Base-by-base conservation (phyloP, 306 rosid species). In the Rubus idaeus region DNA sequence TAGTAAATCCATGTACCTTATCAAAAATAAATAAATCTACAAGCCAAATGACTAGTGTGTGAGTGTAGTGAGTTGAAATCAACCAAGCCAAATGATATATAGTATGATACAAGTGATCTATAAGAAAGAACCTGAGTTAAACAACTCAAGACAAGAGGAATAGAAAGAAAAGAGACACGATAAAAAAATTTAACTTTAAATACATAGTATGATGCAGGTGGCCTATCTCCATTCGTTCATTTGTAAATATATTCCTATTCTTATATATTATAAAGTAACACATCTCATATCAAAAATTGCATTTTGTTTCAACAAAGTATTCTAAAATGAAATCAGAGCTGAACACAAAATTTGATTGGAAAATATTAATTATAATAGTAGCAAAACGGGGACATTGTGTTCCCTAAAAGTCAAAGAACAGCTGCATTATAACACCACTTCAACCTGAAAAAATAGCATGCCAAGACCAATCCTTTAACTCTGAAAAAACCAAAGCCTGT, bases 61-160 rank as follows among this genome's bases (percentile, higher is more conserved):
- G 71, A 42, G 17, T 66, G 50, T 18, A n/a, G 35, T 66, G 23
- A 9, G 5, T 21, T 41, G 69, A 64, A 39, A 64, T 39, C 21
- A 39, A 64, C 69, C 62, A 56, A 56, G 71, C n/a, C 49, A 67
- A 42, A 42, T 16, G 71, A 21, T 56, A 56, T 66, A 66, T 39
- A 40, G 18, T 14, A 39, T 65, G 47, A 66, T 41, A 65, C 26
- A 4, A 66, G 26, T 67, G 49, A 18, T 20, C 8, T 42, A 44
- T 11, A 44, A n/a, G 42, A 61, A 35, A 63, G 68, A 41, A 40
- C n/a, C n/a, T 4, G 17, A 63, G 18, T 1, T 30, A 30, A 61
- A 30, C n/a, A 44, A 21, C 52, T 68, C 72, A 68, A 20, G 5
- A 35, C 17, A 58, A 58, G 67, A 26, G 42, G n/a, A 30, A 61